phyloP scores from a whole-genome alignment of 208 protist species.

The Crithidia acanthocephali region DNA sequence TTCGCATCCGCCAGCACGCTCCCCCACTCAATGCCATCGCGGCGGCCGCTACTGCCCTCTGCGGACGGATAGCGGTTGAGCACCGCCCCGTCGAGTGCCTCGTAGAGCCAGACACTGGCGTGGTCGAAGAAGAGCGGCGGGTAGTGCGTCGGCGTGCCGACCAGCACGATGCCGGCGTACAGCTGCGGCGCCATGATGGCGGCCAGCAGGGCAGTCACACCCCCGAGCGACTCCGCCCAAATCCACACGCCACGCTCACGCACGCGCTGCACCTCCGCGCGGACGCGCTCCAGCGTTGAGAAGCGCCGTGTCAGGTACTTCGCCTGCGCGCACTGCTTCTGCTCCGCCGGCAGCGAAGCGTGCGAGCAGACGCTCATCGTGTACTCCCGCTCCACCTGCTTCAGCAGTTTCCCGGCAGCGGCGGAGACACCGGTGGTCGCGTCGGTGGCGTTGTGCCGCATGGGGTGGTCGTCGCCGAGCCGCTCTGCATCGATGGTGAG shows the following conservation, averaged over 20 bases:
- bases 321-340: slow-evolving; percentile 35
- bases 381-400: slow-evolving; percentile 51
- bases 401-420: slow-evolving; percentile 25
- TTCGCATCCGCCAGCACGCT: slow-evolving; percentile 18
- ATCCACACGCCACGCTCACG: slow-evolving; percentile 62
- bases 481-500: slow-evolving; percentile 13
- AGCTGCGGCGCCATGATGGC: slow-evolving; percentile 60
- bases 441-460: slow-evolving; percentile 7
- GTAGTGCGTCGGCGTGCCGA: slow-evolving; percentile 68
- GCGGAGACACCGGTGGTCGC: slow-evolving; percentile 5
- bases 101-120: slow-evolving; percentile 52
- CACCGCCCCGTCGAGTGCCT: slow-evolving; percentile 47
- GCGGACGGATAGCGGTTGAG: slow-evolving; percentile 22
- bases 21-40: slow-evolving; percentile 30
- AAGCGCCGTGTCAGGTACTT: slow-evolving; percentile 42
- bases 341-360: slow-evolving; percentile 7
- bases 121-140: slow-evolving; percentile 76
- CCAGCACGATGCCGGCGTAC: slow-evolving; percentile 69
- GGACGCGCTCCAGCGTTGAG: slow-evolving; percentile 50
- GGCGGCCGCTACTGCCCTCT: background rate
- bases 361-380: slow-evolving; percentile 35
- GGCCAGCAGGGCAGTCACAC: slow-evolving; percentile 57
- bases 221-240: slow-evolving; percentile 78
- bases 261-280: slow-evolving; percentile 53
- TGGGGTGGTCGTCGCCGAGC: slow-evolving; percentile 13